These are phyloP conservation scores for Bacidia rubella DNA, from an alignment of 495 filamentous ascomycete genomes.

Conservation along the genomic window DNA sequence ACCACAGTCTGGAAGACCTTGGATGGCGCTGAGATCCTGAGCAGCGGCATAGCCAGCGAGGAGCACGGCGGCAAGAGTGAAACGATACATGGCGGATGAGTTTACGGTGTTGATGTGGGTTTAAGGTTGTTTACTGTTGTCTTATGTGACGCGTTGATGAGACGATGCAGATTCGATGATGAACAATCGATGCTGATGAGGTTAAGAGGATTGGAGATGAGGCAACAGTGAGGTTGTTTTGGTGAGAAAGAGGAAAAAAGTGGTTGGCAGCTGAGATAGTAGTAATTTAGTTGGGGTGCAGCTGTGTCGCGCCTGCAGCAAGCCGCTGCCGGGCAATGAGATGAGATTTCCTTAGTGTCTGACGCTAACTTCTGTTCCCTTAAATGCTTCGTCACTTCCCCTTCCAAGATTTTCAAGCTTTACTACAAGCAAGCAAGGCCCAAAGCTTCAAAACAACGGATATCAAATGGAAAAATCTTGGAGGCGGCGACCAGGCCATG, in stretches of 20 bases:
- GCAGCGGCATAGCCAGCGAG: slow-evolving; percentile 13
- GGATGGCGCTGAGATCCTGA: slow-evolving; percentile 13
- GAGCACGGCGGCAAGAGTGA: slow-evolving; percentile 10
- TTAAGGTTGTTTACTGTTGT: background rate
- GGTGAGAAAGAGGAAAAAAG: background rate
- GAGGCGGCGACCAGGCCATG: background rate
- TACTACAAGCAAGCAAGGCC: too few relatives aligned
- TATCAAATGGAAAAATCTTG: background rate
- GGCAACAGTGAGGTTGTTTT: background rate
- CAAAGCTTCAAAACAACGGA: too few relatives aligned
- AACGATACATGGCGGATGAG: slow-evolving; percentile 11
- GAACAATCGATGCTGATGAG: background rate
- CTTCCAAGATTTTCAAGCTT: background rate
- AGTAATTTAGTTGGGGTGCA: background rate
- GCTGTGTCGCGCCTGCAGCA: background rate
- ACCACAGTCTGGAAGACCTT: slow-evolving; percentile 15
- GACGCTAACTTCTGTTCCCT: background rate
- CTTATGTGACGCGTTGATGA: background rate
- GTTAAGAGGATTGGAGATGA: background rate
- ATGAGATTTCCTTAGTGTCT: background rate
- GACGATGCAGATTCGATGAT: background rate
- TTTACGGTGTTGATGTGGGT: background rate
- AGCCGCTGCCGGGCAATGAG: background rate
- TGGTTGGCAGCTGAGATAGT: background rate
- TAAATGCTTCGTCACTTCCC: background rate